Base-by-base conservation (phyloP, 108 stramenopile species). In the Nitzschia sp. region DNA sequence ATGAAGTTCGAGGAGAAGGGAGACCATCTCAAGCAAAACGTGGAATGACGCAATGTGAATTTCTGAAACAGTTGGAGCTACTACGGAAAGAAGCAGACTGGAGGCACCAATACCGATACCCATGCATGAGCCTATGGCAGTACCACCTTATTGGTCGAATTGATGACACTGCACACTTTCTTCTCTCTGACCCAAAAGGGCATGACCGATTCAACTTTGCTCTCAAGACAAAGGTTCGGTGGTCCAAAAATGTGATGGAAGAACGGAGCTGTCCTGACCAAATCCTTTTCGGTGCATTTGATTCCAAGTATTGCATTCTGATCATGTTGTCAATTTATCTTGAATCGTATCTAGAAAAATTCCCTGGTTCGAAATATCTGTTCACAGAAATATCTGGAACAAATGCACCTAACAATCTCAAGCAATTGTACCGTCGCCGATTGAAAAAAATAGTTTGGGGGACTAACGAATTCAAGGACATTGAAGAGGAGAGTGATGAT, bases 191-290 rank as follows among this genome's bases (percentile, higher is more conserved):
- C 19, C 11, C 51, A 19, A 25, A 26, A 41, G n/a, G 12, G 8
- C 66, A 67, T 67, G 52, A 14, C 52, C 17, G 7, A 12, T 55
- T 25, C 25, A 14, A 26, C 8, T 22, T 39, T 44, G 62, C 62
- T 19, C 20, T 46, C 8, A n/a, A 63, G 20, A 20, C 43, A 10
- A 22, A 14, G 19, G 17, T 55, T 19, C 15, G 11, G 15, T 69
- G 68, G 68, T 69, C 68, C 7, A 69, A 69, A 41, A 69, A 69
- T 42, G 68, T 69, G 14, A 34, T 26, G 39, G 68, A 69, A 8
- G 68, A 69, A 69, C 17, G 57, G 29, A 52, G 53, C 21, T 51
- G 48, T 17, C 68, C 57, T n/a, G 12, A 17, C 12, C 68, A 69
- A 38, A 51, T 69, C 29, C 10, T 69, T 8, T 15, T 69, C 34